Evolutionary conservation across 139 green algal species (phyloP).

Genomic region (Chlamydomonas eustigma): DNA sequence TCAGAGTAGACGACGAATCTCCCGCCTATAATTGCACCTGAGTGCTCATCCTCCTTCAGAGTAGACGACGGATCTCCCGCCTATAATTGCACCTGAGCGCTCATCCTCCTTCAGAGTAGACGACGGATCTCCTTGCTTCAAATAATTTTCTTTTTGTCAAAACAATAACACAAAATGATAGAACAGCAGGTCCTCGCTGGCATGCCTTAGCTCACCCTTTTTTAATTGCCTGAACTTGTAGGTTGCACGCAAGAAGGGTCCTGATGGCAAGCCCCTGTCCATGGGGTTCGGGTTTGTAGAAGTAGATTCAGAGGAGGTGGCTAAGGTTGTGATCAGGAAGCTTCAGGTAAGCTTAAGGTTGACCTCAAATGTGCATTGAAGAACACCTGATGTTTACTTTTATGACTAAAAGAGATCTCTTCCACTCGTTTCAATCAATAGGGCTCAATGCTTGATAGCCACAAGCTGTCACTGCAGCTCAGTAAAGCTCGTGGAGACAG

Average conservation of each 20-base stretch:
- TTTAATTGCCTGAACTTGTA: too few species aligned
- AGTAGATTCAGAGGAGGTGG: conserved; percentile 58
- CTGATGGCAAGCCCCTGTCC: background rate
- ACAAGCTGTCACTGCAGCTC: conserved; percentile 84
- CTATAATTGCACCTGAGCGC: too few species aligned
- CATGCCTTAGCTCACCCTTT: too few species aligned
- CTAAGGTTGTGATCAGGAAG: conserved; percentile 57
- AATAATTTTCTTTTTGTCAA: too few species aligned
- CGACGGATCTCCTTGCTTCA: too few species aligned
- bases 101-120: too few species aligned
- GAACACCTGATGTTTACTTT: background rate
- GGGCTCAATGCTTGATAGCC: conserved; percentile 80
- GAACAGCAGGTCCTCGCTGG: too few species aligned
- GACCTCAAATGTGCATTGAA: background rate
- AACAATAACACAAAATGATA: too few species aligned
- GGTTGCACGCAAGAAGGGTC: conserved; percentile 43
- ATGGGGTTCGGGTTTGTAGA: conserved; percentile 91
- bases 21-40: too few species aligned
- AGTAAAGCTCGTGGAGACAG: conserved; percentile 25
- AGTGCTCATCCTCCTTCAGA: too few species aligned
- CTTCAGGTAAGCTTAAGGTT: conserved; percentile 39
- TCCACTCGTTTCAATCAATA: conserved; percentile 26
- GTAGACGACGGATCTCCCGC: too few species aligned
- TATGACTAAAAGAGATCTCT: background rate
- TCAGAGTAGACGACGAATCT: too few species aligned